Evolutionary conservation across 108 stramenopile species (phyloP).

Genomic region (Nitzschia inconspicua): DNA sequence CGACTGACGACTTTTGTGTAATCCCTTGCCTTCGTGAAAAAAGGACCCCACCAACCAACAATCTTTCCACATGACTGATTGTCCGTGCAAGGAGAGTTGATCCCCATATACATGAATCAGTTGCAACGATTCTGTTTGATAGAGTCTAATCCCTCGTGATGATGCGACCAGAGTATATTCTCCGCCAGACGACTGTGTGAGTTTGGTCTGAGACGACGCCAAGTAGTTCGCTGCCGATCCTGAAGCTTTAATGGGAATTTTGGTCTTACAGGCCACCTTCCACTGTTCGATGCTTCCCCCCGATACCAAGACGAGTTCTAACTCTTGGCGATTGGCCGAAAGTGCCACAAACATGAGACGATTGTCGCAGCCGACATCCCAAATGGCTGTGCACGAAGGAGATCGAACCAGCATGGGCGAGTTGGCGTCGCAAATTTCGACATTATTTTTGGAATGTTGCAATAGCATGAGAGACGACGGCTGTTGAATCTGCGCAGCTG

Average conservation of each 20-base stretch:
- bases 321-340: slow-evolving; percentile 15
- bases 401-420: slow-evolving; percentile 28
- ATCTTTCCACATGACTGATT: slow-evolving; percentile 50
- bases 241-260: slow-evolving; percentile 16
- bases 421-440: slow-evolving; percentile 39
- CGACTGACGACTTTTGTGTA: not conserved
- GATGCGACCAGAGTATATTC: slow-evolving; percentile 36
- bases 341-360: slow-evolving; percentile 28
- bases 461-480: slow-evolving; percentile 29
- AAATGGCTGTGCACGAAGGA: slow-evolving; percentile 37
- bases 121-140: slow-evolving; percentile 38
- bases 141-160: slow-evolving; percentile 41
- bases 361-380: slow-evolving; percentile 22
- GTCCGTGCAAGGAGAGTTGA: slow-evolving; percentile 50
- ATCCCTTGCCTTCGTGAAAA: not conserved
- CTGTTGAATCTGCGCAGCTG: not conserved
- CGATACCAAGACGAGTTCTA: slow-evolving; percentile 23
- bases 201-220: slow-evolving; percentile 10
- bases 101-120: slow-evolving; percentile 52
- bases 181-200: slow-evolving; percentile 34
- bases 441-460: slow-evolving; percentile 33
- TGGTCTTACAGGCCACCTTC: slow-evolving; percentile 39
- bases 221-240: slow-evolving; percentile 1
- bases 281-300: slow-evolving; percentile 35
- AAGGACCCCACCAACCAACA: slow-evolving; percentile 25